Base-by-base conservation (phyloP, 1,139 yeast genomes). In the Cylindricascospora bacillispora region DNA sequence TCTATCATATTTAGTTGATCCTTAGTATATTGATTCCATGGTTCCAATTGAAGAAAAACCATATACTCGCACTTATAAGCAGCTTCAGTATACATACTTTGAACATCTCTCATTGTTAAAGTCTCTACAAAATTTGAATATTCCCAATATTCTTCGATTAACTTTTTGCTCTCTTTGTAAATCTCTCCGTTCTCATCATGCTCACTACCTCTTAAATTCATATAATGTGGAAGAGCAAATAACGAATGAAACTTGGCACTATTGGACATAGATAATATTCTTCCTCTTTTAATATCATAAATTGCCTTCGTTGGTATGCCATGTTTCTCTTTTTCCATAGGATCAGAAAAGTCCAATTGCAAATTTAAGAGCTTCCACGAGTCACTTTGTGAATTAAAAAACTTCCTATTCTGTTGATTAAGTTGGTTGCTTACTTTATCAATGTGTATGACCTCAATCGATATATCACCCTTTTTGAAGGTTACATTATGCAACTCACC, bases 191-290 rank as follows among this genome's bases (percentile, higher is more conserved):
- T 37, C 45, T 62, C 41, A 40, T 65, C 38, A 47, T 62, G 40
- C 27, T 50, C 47, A 47, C 60, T 42, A 38, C 69, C 43, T 34
- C 31, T 27, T 15, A 41, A 14, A 26, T 34, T 36, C 38, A 49
- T 32, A 35, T 51, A 52, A 34, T 52, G 56, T 3, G 57, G 56
- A 17, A 48, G 38, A 1, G 56, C 74, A 43, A 65, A 65, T 5
- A 62, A 41, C 3, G 93, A 86, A 27, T 68, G 63, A 47, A 79
- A 83, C 51, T 83, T 83, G 6, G 79, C 82, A 15, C 92, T 71
- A 27, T 67, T 62, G 1, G 93, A 69, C 12, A 70, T 50, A 2
- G 78, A 62, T 6, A 83, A 57, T 11, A 83, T 48, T 33, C 82
- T 65, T 0, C 95, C 95, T 1, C 73, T 59, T 6, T 67, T 63